Percentiles rank a stretch among this genome's conserved stretches.
phyloP scores from a whole-genome alignment of 1,284 basidiomycete genomes.

The Meira miltonrushii region DNA sequence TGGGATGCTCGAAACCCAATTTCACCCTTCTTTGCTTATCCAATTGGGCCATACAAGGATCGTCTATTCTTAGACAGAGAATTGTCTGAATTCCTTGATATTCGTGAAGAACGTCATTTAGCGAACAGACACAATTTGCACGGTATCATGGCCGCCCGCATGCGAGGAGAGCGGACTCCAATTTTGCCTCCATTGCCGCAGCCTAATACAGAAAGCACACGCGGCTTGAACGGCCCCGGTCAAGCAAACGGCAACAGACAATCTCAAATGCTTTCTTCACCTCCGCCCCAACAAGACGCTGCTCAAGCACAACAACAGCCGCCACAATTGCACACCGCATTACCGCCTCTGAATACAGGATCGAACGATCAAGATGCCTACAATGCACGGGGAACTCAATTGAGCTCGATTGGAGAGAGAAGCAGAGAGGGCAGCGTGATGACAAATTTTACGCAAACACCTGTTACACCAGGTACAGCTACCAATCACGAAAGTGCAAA shows the following conservation, averaged over 20 bases:
- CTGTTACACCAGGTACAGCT: background rate
- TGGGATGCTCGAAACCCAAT: conserved; percentile 56
- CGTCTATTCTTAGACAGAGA: conserved; percentile 84
- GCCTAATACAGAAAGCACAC: conserved; percentile 20
- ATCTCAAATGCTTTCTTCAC: conserved; percentile 6
- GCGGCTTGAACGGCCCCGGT: conserved; percentile 11
- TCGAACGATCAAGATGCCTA: background rate
- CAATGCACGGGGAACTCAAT: background rate
- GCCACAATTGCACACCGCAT: conserved; percentile 26
- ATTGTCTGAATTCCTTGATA: conserved; percentile 70
- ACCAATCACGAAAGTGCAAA: background rate
- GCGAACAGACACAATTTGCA: conserved; percentile 39
- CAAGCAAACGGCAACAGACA: background rate
- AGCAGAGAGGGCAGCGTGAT: conserved; percentile 17
- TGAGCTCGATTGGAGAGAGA: conserved; percentile 17
- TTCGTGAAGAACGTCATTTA: conserved; percentile 62
- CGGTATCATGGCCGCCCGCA: conserved; percentile 49
- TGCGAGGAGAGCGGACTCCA: conserved; percentile 48
- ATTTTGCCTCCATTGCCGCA: conserved; percentile 45
- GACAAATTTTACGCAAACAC: background rate
- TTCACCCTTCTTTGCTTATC: conserved; percentile 51
- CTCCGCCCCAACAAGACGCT: conserved; percentile 14
- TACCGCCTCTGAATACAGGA: background rate
- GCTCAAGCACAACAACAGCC: conserved; percentile 24
- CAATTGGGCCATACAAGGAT: conserved; percentile 54